A percentile compares a stretch with the other conserved stretches of the same genome.
Conservation (phyloP, 495 filamentous ascomycete genomes). For the Aspergillus homomorphus region DNA sequence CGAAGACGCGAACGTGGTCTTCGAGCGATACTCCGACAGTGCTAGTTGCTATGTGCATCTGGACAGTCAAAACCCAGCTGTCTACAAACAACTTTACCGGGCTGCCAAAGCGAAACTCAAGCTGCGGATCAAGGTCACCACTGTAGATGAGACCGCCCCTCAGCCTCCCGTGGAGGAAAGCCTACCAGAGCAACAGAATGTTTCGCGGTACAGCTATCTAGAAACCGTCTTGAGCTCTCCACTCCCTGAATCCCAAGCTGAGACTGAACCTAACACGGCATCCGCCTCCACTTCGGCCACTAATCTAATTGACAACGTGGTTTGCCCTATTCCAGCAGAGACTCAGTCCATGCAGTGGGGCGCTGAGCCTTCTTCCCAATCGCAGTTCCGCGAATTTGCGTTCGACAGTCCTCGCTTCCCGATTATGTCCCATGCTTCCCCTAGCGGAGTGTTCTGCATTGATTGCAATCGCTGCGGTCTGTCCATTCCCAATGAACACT, state of each 20-base stretch:
- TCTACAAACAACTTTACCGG: slow-evolving; percentile 96
- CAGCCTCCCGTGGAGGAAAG: slow-evolving; percentile 14
- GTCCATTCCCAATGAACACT: slow-evolving; percentile 77
- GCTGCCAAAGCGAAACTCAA: slow-evolving; percentile 98
- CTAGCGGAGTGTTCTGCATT: slow-evolving; percentile 55
- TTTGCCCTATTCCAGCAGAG: slow-evolving; percentile 8
- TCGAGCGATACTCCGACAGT: slow-evolving; percentile 97
- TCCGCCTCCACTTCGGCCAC: slow-evolving; percentile 8
- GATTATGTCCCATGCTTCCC: slow-evolving; percentile 31
- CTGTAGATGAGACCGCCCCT: slow-evolving; percentile 16
- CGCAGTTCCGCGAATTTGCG: slow-evolving; percentile 32
- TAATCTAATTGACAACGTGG: slow-evolving; percentile 8
- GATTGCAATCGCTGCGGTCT: slow-evolving; percentile 90
- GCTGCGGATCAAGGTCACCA: slow-evolving; percentile 80
- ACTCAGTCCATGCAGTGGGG: slow-evolving; percentile 10
- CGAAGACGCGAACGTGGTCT: slow-evolving; percentile 61
- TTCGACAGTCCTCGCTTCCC: slow-evolving; percentile 29
- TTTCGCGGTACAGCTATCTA: slow-evolving; percentile 38
- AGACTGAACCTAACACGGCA: slow-evolving; percentile 13
- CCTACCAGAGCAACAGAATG: slow-evolving; percentile 13
- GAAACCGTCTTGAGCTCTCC: slow-evolving; percentile 43
- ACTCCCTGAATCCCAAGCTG: slow-evolving; percentile 19
- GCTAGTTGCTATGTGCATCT: slow-evolving; percentile 75
- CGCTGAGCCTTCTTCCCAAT: slow-evolving; percentile 11
- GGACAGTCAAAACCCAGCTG: slow-evolving; percentile 69